Evolutionary conservation across 2,329 filamentous ascomycete genomes (phyloP), one percentile per base, ranked within the genome.

Genomic region (Hypoxylon sp.): DNA sequence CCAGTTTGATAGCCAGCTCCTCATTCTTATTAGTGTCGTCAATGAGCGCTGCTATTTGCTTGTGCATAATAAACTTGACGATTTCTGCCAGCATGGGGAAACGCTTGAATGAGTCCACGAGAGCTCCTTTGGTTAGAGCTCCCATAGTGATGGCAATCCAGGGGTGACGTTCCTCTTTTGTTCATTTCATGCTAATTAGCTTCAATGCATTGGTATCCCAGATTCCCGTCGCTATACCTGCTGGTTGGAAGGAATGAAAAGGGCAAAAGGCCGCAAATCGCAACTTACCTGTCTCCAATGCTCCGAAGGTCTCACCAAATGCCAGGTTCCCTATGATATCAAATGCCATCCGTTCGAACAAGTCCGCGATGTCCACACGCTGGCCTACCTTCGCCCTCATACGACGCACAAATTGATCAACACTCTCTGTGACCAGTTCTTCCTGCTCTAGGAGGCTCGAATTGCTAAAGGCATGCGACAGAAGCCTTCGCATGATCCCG

Each of bases 401-500:
- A 39, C 63, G 46, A n/a, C 29, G 13, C 2, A 74, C 50, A 11
- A 77, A 70, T 4, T 47, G 19, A 42, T 75, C 65, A 10, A 73
- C 57, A 31, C 65, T 65, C 13, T 54, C 50, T 1, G 54, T 42
- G 6, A 75, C 54, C 4, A 74, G 53, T 2, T 17, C 44, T 42
- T 74, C 71, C 55, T 73, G 72, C 44, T 73, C 71, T 0, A 46
- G 10, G 11, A 73, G 61, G 2, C 62, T 58, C 50, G 60, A 46
- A 1, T 66, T 46, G 11, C 44, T 66, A 48, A 74, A 74, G 3
- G 67, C 71, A 10, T 62, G 66, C 5, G 64, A 53, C 8, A 74
- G 52, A 3, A 71, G 37, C 47, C 63, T 70, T 14, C 63, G 61
- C 60, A 73, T 71, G 13, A 63, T 50, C 0, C 17, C 48, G 53